Conservation (phyloP, 495 filamentous ascomycete species). For the Bathelium albidoporum region DNA sequence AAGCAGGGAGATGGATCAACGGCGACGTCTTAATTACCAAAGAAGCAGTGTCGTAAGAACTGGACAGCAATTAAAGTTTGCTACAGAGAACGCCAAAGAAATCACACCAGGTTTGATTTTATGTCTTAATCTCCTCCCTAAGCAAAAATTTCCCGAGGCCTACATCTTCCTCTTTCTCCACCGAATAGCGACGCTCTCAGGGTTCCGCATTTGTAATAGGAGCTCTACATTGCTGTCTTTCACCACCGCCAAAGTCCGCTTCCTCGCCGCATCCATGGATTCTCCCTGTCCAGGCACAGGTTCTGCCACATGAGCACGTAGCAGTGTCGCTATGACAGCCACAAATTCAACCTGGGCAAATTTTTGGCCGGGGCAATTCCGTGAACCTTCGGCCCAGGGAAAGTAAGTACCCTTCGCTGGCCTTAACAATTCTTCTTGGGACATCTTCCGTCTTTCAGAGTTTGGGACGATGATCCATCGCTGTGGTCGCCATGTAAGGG, state of each 20-base stretch:
- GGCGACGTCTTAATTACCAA: not conserved
- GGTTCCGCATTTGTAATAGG: conserved; percentile 35
- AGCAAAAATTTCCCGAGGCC: not conserved
- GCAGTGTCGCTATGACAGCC: conserved; percentile 24
- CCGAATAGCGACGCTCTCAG: conserved; percentile 21
- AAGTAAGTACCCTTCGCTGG: conserved; percentile 9
- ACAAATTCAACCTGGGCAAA: conserved; percentile 18
- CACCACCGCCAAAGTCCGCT: conserved; percentile 27
- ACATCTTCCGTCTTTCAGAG: not conserved
- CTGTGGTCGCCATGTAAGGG: conserved; percentile 28
- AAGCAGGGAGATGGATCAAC: not conserved
- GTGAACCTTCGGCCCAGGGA: conserved; percentile 13
- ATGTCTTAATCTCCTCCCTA: not conserved
- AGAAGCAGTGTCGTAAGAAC: not conserved
- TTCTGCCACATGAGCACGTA: conserved; percentile 30
- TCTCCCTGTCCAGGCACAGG: conserved; percentile 25
- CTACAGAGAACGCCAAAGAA: not conserved
- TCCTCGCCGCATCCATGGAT: conserved; percentile 23
- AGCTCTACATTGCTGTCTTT: conserved; percentile 29
- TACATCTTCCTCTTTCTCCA: conserved; percentile 11
- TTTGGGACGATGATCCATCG: conserved; percentile 19
- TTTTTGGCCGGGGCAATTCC: conserved; percentile 13
- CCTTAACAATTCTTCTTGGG: conserved; percentile 6
- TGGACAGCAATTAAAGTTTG: not conserved
- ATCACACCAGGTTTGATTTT: not conserved